Base-by-base conservation (phyloP, 768 basidiomycete genomes). In the Mycena galericulata region DNA sequence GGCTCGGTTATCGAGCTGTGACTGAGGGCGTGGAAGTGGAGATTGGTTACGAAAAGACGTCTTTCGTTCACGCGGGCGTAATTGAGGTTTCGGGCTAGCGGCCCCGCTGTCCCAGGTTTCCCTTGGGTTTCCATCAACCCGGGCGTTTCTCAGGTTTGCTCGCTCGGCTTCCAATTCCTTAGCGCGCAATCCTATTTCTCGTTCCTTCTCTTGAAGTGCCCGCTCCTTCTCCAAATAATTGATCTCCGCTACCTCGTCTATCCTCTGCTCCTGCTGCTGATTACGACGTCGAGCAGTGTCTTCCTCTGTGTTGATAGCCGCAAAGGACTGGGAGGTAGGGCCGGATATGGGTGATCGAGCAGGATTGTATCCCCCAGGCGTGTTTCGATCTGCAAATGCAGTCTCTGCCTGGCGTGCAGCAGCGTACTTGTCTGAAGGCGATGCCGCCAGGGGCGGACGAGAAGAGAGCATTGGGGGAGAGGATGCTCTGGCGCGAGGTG, bases 131-230 rank as follows among this genome's bases (percentile, higher is more conserved):
- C 67, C 65, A 22, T 75, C 79, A 41, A 78, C 78, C 15, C 82
- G 83, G 22, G 82, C 74, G 46, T 79, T 83, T 58, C 78, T 71
- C 45, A 87, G 68, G 50, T 79, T 77, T 17, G 83, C 79, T 15
- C 87, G 84, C 58, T 92, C 89, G 55, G 80, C 79, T 62, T 92
- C 90, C 24, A 92, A 75, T 70, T 91, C 88, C 26, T 84, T 84
- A 11, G 86, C 77, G 11, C 85, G 84, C 70, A 85, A 77, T 59
- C 86, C 80, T 53, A 91, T 80, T 27, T 90, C 88, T 14, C 81
- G 83, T 73, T 91, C 89, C 36, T 86, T 81, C 57, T 87, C 82
- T 24, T 79, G 80, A 18, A 91, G 78, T 40, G 84, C 82, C 49
- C 82, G 80, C 65, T 91, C 89, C 67, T 86, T 89, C 65, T 89